Conservation (phyloP, 768 basidiomycete species). For the Cantharellus anzutake region DNA sequence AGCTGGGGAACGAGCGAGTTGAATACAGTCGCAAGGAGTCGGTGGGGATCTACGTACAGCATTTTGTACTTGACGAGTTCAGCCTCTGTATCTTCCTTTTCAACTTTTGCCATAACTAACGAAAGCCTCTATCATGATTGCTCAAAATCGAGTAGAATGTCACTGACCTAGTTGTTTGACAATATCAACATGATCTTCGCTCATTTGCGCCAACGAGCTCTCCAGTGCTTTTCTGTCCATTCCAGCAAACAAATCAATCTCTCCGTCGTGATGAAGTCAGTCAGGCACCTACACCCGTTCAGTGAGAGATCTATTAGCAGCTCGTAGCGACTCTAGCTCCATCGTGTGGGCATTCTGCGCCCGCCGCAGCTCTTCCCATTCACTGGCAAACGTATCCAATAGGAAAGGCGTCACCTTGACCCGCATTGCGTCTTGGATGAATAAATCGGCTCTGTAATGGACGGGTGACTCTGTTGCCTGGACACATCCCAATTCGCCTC, state of each 20-base stretch:
- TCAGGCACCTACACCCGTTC: constrained; percentile 50
- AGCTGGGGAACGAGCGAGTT: constrained; percentile 17
- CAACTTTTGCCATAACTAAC: constrained; percentile 71
- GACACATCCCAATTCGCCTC: neutral
- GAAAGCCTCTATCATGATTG: constrained; percentile 38
- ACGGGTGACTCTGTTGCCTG: constrained; percentile 4
- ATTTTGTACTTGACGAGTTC: constrained; percentile 92
- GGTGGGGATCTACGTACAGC: constrained; percentile 33
- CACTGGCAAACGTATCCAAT: constrained; percentile 76
- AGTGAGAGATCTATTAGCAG: constrained; percentile 54
- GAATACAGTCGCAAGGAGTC: neutral
- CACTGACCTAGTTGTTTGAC: constrained; percentile 21
- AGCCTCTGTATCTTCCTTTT: constrained; percentile 82
- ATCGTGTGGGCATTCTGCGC: constrained; percentile 64
- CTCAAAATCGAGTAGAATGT: neutral
- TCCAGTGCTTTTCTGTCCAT: constrained; percentile 58
- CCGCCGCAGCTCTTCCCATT: constrained; percentile 67
- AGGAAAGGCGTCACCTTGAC: constrained; percentile 88
- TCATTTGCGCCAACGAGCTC: constrained; percentile 54
- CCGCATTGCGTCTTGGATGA: constrained; percentile 73
- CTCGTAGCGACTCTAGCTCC: constrained; percentile 69
- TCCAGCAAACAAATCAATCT: neutral
- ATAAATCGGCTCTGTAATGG: constrained; percentile 54
- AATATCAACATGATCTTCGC: constrained; percentile 61
- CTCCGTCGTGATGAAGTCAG: neutral